Evolutionary conservation across 1,139 yeast genomes (phyloP).

Genomic region (Wickerhamiella pararugosa): DNA sequence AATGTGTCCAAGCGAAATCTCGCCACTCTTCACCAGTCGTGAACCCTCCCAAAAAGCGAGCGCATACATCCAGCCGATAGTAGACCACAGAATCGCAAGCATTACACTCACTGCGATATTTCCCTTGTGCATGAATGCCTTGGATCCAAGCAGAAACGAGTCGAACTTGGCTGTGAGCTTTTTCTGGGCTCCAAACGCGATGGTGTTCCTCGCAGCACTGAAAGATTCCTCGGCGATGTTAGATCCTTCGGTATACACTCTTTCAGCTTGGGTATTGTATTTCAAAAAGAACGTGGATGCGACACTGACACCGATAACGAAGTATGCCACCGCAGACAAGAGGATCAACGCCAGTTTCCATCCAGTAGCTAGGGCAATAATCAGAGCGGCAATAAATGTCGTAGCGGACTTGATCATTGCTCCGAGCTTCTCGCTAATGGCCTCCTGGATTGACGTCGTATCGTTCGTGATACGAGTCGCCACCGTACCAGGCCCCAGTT

Average conservation of each 20-base stretch:
- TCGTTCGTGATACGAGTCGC: conserved; percentile 32
- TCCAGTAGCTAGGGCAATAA: conserved; percentile 28
- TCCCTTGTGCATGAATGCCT: conserved; percentile 20
- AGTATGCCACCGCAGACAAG: conserved; percentile 24
- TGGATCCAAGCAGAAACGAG: conserved; percentile 19
- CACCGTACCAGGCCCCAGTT: conserved; percentile 32
- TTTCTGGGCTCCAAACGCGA: conserved; percentile 31
- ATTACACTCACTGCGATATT: conserved; percentile 24
- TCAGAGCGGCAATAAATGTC: conserved; percentile 29
- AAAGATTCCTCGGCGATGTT: conserved; percentile 31
- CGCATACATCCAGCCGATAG: conserved; percentile 26
- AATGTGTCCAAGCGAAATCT: conserved; percentile 22
- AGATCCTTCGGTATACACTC: conserved; percentile 26
- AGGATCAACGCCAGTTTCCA: conserved; percentile 29
- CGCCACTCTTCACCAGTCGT: conserved; percentile 25
- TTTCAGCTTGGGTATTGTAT: conserved; percentile 20
- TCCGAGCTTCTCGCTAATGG: conserved; percentile 32
- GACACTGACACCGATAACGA: conserved; percentile 19
- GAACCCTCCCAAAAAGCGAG: conserved; percentile 33
- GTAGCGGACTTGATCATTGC: conserved; percentile 26
- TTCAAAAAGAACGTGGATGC: conserved; percentile 24
- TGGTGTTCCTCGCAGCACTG: conserved; percentile 29
- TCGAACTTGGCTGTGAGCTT: conserved; percentile 26
- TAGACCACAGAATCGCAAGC: conserved; percentile 26
- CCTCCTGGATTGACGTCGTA: conserved; percentile 30